Evolutionary conservation across 192 early-diverging fungal species (phyloP), one percentile per base, ranked within the genome.

Genomic region (Coemansia sp.): DNA sequence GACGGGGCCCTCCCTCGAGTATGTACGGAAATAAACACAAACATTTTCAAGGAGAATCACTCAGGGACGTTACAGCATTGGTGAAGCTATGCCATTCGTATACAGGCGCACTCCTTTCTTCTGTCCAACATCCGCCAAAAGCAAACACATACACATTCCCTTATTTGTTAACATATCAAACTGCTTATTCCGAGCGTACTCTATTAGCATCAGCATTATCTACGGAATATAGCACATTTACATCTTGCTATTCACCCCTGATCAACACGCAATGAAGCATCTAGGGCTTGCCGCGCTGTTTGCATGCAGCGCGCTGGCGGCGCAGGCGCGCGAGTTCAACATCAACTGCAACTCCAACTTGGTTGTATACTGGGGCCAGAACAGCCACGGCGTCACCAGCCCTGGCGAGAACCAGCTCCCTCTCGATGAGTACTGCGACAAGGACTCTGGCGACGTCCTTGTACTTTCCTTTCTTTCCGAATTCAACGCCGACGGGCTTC

Each of bases 391-490:
- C 10, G 75, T 67, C 9, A 55, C 82, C 19, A 73, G 60, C 53
- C 71, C 61, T 45, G 85, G 63, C 72, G 76, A 63, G 38, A 66
- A 67, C 65, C 75, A 83, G 59, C 62, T 81, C 57, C 83, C 73
- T 48, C 79, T 90, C 3, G 85, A 67, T 17, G 76, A 83, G 33
- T 90, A 89, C 59, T 91, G 89, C 54, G 70, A 86, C 62, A 79
- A 77, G 29, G 55, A 76, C 6, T 66, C 69, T 0, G 72, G 71
- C 6, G 84, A 91, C 65, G 70, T 87, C 0, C 61, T 89, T 22
- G 76, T 88, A 0, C 61, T 91, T 5, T 82, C 88, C 1, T 91
- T 91, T 61, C 71, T 91, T 42, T 75, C 85, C 11, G 86, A 89
- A 52, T 87, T 88, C 56, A 90, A 91, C 61, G 74, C 76, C 46